Evolutionary conservation across 768 basidiomycete species (phyloP), one percentile per base, ranked within the genome.

Genomic region (Psilocybe azurescens): DNA sequence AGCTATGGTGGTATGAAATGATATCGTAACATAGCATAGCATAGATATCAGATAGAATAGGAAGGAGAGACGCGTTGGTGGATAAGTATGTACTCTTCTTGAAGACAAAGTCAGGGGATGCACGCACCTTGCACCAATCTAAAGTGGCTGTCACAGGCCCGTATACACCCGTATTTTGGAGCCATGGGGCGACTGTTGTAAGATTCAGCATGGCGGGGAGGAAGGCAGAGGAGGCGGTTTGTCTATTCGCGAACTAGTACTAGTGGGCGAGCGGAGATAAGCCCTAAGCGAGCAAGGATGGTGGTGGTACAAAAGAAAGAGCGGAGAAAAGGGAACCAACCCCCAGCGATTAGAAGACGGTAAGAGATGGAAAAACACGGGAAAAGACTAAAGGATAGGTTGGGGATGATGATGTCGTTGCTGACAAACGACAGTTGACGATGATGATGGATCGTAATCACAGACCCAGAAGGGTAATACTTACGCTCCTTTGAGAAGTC

Each of bases 111-210:
- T 10, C 2, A 32, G 33, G 30, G 7, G 13, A 24, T 3, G 59
- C 30, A 68, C 69, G 56, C 73, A 79, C 89, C 79, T 91, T 89
- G 67, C 89, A 91, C 89, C 89, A 91, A 69, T 90, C 89, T 20
- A 90, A 73, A 3, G 89, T 89, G 11, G 89, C 83, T 0, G 89
- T 91, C 36, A 88, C 82, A 9, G 86, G 86, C 5, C 88, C 89
- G 81, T 86, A 87, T 54, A 82, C 75, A 13, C 85, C 86, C 54
- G 75, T 65, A 30, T 74, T 75, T 50, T 75, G 72, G 2, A 79
- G 67, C 70, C 70, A 74, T 20, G 71, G 71, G 18, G 73, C 74
- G 32, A 75, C 63, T 18, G 74, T 71, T 36, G 79, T 73, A 18
- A 77, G 70, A 46, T 80, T 77, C 60, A 76, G 68, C 76, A 77